Evolutionary conservation across 495 filamentous ascomycete genomes (phyloP).

Genomic region (Hypoxylon fragiforme): DNA sequence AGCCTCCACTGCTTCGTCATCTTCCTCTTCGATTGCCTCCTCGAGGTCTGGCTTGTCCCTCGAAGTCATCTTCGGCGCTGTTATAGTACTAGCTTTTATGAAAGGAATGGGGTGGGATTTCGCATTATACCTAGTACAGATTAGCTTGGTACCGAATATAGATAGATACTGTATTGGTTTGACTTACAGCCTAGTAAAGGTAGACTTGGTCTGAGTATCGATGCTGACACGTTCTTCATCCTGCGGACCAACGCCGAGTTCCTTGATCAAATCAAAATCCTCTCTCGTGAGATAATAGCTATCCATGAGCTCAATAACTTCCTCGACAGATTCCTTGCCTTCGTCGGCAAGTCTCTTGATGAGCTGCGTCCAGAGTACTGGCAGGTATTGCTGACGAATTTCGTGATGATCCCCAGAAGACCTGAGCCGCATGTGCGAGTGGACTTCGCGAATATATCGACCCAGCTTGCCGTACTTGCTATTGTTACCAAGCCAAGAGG

Average conservation of each 20-base stretch:
- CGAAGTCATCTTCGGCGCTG: constrained; percentile 66
- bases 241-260: constrained; percentile 87
- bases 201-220: constrained; percentile 79
- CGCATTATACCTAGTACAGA: constrained; percentile 69
- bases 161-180: background rate
- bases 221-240: constrained; percentile 72
- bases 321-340: constrained; percentile 72
- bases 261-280: constrained; percentile 89
- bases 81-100: constrained; percentile 84
- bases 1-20: constrained; percentile 65
- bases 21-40: constrained; percentile 92
- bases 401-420: constrained; percentile 92
- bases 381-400: constrained; percentile 91
- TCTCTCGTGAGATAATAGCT: constrained; percentile 95
- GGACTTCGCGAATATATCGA: constrained; percentile 89
- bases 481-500: constrained; percentile 91
- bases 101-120: constrained; percentile 90
- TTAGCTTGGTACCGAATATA: constrained; percentile 21
- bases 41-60: constrained; percentile 92
- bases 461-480: constrained; percentile 85
- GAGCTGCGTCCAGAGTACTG: constrained; percentile 81
- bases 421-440: constrained; percentile 93
- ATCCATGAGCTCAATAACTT: constrained; percentile 90
- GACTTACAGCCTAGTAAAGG: constrained; percentile 81
- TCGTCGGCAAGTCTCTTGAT: constrained; percentile 69